Evolutionary conservation across 2,329 filamentous ascomycete genomes (phyloP).

Genomic region (Arthrobotrys pseudoclavata): DNA sequence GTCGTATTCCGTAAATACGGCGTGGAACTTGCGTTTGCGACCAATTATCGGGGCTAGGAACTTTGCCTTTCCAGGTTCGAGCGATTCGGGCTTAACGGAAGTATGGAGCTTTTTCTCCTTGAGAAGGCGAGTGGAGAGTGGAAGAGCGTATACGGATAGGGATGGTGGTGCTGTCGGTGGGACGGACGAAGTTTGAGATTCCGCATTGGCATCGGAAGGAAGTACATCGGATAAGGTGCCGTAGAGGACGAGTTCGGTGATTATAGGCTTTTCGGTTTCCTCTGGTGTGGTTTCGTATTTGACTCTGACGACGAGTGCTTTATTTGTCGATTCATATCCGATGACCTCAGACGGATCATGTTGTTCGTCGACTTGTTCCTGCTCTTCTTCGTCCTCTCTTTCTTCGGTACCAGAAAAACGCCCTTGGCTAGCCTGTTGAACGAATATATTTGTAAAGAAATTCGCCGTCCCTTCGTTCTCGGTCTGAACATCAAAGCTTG

Average conservation of each 20-base stretch:
- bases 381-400: background rate
- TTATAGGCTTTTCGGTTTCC: conserved; percentile 49
- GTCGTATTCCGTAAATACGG: conserved; percentile 52
- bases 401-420: background rate
- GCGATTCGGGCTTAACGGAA: conserved; percentile 33
- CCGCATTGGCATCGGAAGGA: conserved; percentile 13
- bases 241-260: conserved; percentile 54
- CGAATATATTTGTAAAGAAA: conserved; percentile 47
- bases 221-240: conserved; percentile 30
- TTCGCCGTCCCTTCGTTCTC: conserved; percentile 39
- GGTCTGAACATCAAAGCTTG: conserved; percentile 49
- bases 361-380: background rate
- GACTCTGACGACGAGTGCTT: conserved; percentile 40
- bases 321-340: conserved; percentile 18
- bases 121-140: conserved; percentile 44
- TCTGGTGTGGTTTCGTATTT: conserved; percentile 39
- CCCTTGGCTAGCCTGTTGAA: conserved; percentile 5
- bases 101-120: conserved; percentile 53
- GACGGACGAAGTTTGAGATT: background rate
- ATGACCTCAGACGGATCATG: background rate
- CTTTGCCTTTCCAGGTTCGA: conserved; percentile 39
- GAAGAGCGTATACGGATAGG: conserved; percentile 55
- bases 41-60: conserved; percentile 51
- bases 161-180: background rate
- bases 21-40: conserved; percentile 50